Evolutionary conservation across 2,329 filamentous ascomycete genomes (phyloP).

Genomic region (Penicillium sp.): DNA sequence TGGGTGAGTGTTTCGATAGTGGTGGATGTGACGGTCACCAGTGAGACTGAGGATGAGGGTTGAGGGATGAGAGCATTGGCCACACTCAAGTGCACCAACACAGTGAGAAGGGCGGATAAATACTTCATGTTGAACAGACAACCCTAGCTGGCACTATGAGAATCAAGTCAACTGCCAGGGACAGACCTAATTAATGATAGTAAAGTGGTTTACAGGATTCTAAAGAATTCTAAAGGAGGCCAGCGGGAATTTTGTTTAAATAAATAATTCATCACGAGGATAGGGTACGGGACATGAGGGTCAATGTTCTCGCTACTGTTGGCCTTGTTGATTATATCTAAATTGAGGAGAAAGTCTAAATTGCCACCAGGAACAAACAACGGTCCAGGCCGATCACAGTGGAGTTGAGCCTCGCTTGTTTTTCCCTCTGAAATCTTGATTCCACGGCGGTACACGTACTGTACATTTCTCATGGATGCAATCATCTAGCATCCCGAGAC

Average conservation of each 20-base stretch:
- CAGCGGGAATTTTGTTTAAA: not conserved
- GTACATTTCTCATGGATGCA: not conserved
- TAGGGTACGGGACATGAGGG: too few species aligned
- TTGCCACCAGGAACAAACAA: not conserved
- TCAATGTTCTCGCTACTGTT: not conserved
- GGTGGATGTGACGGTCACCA: not conserved
- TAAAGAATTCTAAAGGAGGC: too few species aligned
- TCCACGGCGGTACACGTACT: too few species aligned
- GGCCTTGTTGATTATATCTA: not conserved
- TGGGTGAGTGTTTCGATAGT: not conserved
- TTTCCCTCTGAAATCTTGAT: not conserved
- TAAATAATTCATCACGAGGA: not conserved
- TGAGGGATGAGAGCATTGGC: not conserved
- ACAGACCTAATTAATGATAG: not conserved
- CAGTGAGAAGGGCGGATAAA: not conserved
- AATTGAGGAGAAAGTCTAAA: not conserved
- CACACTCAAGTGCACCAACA: not conserved
- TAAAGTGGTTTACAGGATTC: not conserved
- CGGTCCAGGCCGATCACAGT: not conserved
- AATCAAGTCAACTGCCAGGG: not conserved
- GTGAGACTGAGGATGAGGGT: not conserved
- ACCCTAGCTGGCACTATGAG: not conserved
- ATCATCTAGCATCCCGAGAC: constrained; percentile 21
- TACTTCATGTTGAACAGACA: not conserved
- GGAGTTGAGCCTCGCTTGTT: not conserved